phyloP scores from a whole-genome alignment of 441 rosid genomes.

The Biscutella laevigata region DNA sequence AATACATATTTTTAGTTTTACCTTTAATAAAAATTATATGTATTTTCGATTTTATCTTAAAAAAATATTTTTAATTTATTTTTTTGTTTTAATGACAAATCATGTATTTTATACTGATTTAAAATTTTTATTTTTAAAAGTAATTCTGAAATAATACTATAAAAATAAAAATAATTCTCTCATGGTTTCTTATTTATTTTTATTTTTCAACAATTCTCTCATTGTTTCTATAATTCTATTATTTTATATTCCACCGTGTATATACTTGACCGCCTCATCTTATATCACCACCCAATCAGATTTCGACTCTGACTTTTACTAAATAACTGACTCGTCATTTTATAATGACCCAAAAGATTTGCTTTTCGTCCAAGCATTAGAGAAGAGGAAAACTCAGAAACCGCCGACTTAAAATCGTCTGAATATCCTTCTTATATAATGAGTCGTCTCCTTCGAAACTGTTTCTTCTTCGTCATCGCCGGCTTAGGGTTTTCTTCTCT shows the following conservation, averaged over 20 bases:
- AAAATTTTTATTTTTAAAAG: no score
- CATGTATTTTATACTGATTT: no score
- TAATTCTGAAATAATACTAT: no score
- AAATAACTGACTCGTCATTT: background rate
- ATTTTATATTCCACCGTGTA: conserved; percentile 9
- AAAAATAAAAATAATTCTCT: no score
- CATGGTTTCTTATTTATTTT: no score
- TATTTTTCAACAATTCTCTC: no score
- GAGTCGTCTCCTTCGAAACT: conserved; percentile 14
- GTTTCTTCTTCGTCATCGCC: conserved; percentile 22
- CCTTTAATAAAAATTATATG: no score
- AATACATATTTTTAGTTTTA: no score
- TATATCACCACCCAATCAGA: conserved; percentile 19
- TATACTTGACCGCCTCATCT: conserved; percentile 26
- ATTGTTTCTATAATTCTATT: conserved; percentile 12
- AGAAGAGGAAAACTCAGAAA: conserved; percentile 13
- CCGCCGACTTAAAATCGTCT: conserved; percentile 37
- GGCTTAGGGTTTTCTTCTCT: conserved; percentile 41
- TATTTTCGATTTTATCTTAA: no score
- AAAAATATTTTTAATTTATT: no score
- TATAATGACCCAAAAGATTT: conserved; percentile 21
- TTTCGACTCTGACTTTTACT: background rate
- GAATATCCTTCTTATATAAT: conserved; percentile 8
- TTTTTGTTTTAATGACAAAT: no score
- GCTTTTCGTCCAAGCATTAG: conserved; percentile 47